Base-by-base conservation (phyloP, 1,284 basidiomycete species). In the Cerrena zonata region DNA sequence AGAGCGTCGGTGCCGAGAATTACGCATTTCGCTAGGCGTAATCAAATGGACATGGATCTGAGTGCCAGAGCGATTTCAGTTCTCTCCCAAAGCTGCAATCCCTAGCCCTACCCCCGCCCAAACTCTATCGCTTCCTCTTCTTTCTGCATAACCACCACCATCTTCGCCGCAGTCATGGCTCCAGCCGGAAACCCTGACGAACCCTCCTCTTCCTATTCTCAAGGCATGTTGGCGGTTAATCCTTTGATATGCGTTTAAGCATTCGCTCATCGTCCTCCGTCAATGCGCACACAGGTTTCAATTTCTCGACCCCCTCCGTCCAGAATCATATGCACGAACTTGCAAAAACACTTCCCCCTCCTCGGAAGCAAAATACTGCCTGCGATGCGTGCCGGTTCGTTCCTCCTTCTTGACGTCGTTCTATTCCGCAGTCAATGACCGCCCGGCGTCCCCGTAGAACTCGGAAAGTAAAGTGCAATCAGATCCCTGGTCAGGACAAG, bases 281-380 rank as follows among this genome's bases (percentile, higher is more conserved):
- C 50, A 34, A 45, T 53, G n/a, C 19, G 21, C 34, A 22, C 39
- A 24, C 61, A 84, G 82, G 75, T 56, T 77, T 84, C 60, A 71
- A 75, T 49, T 73, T 86, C 47, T 78, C 84, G 30, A 78, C 76
- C 7, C 77, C 75, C 50, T 75, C 78, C 43, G 76, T 86, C 62
- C 86, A 89, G 71, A 84, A 80, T 60, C 83, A 87, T 66, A 83
- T 87, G 46, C 82, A 86, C 61, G 86, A 88, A 59, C 77, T 86
- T 37, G 81, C 84, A 47, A 86, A 86, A 70, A 78, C 81, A 0
- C 74, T 86, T 0, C 84, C 86, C 1, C 84, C 86, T 18, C 84
- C 88, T 2, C 73, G 87, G 51, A 91, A 91, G 65, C 90, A 94
- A 71, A 94, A 94, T 65, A 89, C 90, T 21, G 90, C 91, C 22